Evolutionary conservation across 2,329 filamentous ascomycete genomes (phyloP), one percentile per base, ranked within the genome.

Genomic region (Colletotrichum sp.): DNA sequence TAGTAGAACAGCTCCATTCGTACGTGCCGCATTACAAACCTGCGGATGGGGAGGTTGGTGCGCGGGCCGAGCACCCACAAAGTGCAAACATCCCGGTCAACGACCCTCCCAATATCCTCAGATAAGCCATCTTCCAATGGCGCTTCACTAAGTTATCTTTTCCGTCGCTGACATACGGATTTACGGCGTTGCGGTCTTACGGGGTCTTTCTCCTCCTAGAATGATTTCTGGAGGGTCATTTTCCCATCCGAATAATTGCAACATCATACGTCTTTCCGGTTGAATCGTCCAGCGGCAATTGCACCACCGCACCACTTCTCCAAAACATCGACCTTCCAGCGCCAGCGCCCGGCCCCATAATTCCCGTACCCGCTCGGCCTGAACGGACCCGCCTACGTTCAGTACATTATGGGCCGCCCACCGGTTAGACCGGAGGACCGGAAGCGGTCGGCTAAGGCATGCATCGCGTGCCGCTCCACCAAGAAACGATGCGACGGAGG

Each of bases 401-500:
- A 14, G 14, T 9, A 18, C 63, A 38, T 14, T n/a, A 90, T 90
- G 88, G 88, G 88, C 73, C 88, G 89, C 26, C 88, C 88, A 14
- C 89, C 86, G 77, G 87, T 90, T 26, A 84, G 83, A 24, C 87
- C 87, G 4, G 85, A 86, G 63, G 86, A 89, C 76, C 86, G 89
- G 7, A 85, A 87, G 71, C 84, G 89, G 55, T 87, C 87, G 18
- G 85, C 84, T 26, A 86, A 88, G 72, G 89, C 89, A 9, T 90
- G 89, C 77, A 83, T 84, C 62, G 79, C 84, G 7, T 90, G 89
- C 77, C 85, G 87, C 34, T 82, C 84, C 16, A 86, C 87, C 10
- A 90, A 90, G 81, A 90, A 89, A 80, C 82, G 87, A 76, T 90
- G 89, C 78, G 87, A 86, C 71, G 88, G 86, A 12, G 84, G 83